Evolutionary conservation across 192 early-diverging fungal genomes (phyloP), one percentile per base, ranked within the genome.

Genomic region (Allomyces javanicus): DNA sequence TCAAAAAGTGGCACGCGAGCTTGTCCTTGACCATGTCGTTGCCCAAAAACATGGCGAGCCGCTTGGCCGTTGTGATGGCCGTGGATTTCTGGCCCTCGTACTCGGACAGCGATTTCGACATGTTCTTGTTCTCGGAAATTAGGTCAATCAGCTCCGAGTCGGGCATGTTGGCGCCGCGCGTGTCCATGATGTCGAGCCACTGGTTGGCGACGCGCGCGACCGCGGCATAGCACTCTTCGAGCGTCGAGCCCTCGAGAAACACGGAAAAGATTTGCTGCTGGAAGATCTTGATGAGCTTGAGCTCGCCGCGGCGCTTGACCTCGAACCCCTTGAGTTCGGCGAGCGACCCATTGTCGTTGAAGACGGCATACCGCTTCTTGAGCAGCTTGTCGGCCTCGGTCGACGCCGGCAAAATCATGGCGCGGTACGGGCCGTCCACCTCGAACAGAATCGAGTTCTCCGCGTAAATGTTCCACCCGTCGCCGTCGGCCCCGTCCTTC

Each of bases 371-470:
- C 14, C 96, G 84, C 77, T 99, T 99, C 72, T 99, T 99, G 33
- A 99, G 75, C 61, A 97, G 74, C 76, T 95, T 96, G 71, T 97
- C 93, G 65, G 89, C 94, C 73, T 93, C 90, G 44, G 87, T 92
- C 65, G 92, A 94, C 9, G 93, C 80, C 17, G 96, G 96, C 55
- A 99, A 70, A 64, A 99, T 92, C 96, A 99, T 99, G 24, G 94
- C 94, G 45, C 87, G 85, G 72, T 99, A 99, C 24, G 96, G 96
- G 10, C 96, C 96, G 68, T 99, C 94, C 25, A 97, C 94, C 73
- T 99, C 96, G 66, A 99, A 99, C 68, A 99, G 96, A 62, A 99
- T 99, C 74, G 83, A 86, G 79, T 99, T 99, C 67, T 99, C 96
- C 66, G 83, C 86, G 44, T 78, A 84, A 12, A 76, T 79, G 4